These are phyloP conservation scores for Phaffia rhodozyma DNA, from an alignment of 1,284 basidiomycete species.

Conservation along the genomic window DNA sequence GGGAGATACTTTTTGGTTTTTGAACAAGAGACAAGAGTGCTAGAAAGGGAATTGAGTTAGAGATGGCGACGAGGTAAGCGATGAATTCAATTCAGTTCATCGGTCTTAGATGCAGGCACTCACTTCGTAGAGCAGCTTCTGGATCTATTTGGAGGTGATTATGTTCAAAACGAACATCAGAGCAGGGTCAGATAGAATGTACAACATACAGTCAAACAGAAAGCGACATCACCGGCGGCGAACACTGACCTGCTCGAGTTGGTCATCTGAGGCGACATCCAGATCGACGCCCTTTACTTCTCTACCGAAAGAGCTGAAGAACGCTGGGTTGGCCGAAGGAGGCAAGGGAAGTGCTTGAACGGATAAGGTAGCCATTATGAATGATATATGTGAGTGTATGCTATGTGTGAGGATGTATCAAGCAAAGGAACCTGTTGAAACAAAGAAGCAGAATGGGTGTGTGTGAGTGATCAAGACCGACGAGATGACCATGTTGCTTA, in stretches of 20 bases:
- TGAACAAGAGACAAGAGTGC: constrained; percentile 64
- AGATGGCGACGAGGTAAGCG: not conserved
- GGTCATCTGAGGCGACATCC: constrained; percentile 42
- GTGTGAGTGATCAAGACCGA: too few species aligned
- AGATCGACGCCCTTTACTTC: constrained; percentile 52
- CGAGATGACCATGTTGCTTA: too few species aligned
- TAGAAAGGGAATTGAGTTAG: constrained; percentile 28
- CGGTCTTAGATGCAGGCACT: constrained; percentile 5
- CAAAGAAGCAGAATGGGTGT: too few species aligned
- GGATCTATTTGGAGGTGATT: constrained; percentile 29
- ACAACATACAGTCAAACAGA: not conserved
- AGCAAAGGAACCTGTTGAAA: too few species aligned
- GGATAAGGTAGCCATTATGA: too few species aligned
- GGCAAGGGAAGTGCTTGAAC: constrained; percentile 42
- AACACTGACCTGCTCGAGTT: constrained; percentile 40
- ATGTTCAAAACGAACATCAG: too few species aligned
- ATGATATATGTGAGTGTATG: too few species aligned
- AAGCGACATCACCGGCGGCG: not conserved
- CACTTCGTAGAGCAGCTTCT: constrained; percentile 56
- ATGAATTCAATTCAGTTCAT: not conserved
- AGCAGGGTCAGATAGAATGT: not conserved
- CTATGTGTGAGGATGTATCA: too few species aligned
- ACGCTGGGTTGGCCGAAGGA: constrained; percentile 45
- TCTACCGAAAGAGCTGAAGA: constrained; percentile 52
- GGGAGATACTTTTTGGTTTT: constrained; percentile 53